These are phyloP conservation scores for Agaricus blazei DNA, from an alignment of 768 basidiomycete species.

Conservation along the genomic window DNA sequence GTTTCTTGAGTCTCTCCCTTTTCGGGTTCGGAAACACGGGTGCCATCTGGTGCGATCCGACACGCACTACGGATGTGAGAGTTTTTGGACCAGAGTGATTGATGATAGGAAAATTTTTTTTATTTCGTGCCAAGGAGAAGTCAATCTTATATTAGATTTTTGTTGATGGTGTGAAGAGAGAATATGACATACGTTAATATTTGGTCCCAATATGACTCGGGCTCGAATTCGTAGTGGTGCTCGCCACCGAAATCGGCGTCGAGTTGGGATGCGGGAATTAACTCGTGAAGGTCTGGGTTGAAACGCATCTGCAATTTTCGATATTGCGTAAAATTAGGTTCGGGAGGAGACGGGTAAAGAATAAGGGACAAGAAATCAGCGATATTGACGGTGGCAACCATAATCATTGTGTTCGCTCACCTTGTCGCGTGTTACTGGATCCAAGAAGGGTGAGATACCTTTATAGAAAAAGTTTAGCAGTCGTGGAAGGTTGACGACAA, in stretches of 20 bases:
- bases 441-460: constrained; percentile 80
- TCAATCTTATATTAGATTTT: not conserved
- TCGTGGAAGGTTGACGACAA: constrained; percentile 77
- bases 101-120: too few relatives aligned
- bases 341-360: not conserved
- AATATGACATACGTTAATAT: constrained; percentile 51
- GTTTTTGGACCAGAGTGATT: not conserved
- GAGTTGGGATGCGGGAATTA: constrained; percentile 70
- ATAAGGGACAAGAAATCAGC: not conserved
- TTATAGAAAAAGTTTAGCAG: constrained; percentile 77
- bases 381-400: too few relatives aligned
- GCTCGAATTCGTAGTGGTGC: constrained; percentile 69
- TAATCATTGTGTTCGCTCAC: constrained; percentile 26
- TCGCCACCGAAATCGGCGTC: constrained; percentile 83
- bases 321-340: not conserved
- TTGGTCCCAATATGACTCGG: constrained; percentile 73
- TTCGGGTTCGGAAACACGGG: constrained; percentile 24
- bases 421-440: constrained; percentile 87
- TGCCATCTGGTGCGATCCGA: constrained; percentile 51
- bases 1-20: not conserved
- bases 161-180: not conserved
- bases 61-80: constrained; percentile 36
- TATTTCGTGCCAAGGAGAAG: too few relatives aligned
- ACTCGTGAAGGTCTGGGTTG: constrained; percentile 75
- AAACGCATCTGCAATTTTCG: constrained; percentile 64